A percentile compares a stretch with the other conserved stretches of the same genome.
Conservation (phyloP, 345 rosid genomes). For the Boechera retrofracta region DNA sequence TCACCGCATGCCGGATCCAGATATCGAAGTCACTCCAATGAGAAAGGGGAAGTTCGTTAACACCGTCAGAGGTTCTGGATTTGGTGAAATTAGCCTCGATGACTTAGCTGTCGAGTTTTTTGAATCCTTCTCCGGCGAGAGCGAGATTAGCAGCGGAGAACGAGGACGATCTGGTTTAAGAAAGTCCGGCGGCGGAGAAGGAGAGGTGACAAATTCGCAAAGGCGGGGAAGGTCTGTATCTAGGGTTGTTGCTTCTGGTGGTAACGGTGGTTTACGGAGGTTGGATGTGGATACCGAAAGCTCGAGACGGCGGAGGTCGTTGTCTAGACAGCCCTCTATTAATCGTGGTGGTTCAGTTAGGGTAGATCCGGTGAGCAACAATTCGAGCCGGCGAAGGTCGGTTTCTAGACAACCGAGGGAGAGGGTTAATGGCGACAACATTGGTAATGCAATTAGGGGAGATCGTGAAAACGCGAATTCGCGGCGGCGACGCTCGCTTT, state of each 20-base stretch:
- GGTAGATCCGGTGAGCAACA: conserved; percentile 15
- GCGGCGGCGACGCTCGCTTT: conserved; percentile 70
- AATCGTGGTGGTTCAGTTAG: conserved; percentile 6
- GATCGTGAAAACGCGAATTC: conserved; percentile 47
- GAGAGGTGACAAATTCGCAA: conserved; percentile 48
- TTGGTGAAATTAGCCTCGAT: conserved; percentile 84
- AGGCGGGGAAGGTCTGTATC: conserved; percentile 90
- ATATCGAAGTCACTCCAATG: conserved; percentile 54
- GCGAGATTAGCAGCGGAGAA: conserved; percentile 44
- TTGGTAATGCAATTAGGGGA: conserved; percentile 41
- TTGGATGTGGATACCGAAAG: conserved; percentile 50
- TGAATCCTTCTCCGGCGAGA: conserved; percentile 49
- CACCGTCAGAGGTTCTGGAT: conserved; percentile 79
- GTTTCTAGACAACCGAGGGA: conserved; percentile 46
- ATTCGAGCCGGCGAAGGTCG: conserved; percentile 34
- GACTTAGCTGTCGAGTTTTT: conserved; percentile 80
- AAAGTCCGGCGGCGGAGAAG: conserved; percentile 37
- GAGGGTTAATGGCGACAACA: conserved; percentile 21
- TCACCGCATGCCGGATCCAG: conserved; percentile 50
- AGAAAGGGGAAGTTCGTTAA: conserved; percentile 77
- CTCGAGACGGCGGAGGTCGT: conserved; percentile 69
- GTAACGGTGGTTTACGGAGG: conserved; percentile 51
- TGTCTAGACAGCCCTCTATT: conserved; percentile 52
- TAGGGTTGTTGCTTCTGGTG: conserved; percentile 64
- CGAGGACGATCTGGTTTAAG: conserved; percentile 59